Base-by-base conservation (phyloP, 1,284 basidiomycete genomes). In the Thelephora terrestris region DNA sequence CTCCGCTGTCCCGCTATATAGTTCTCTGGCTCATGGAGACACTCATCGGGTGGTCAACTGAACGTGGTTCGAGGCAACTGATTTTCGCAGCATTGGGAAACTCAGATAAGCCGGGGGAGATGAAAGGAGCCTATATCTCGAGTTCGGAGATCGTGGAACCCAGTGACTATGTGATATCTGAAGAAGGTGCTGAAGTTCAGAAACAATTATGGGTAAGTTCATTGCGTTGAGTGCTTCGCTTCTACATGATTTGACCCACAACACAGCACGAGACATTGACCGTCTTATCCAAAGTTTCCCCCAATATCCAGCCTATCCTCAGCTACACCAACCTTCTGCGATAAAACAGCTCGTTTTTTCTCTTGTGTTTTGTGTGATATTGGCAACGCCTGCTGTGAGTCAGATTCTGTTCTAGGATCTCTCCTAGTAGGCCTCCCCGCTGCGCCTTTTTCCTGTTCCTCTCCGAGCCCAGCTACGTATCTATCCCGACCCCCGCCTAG, bases 81-180 rank as follows among this genome's bases (percentile, higher is more conserved):
- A 57, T 75, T 3, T 71, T 61, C 56, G 70, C 65, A 4, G 68
- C 71, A 0, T 50, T 71, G 16, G 64, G 64, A 6, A 50, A 48
- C 12, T 42, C 48, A 20, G 64, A 58, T 2, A 40, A 36, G 24
- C 47, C 49, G 2, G 52, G 63, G n/a, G 52, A 52, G 35, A 50
- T 74, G 52, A 63, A 64, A 14, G 75, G 72, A 1, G 65, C 58
- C 9, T 76, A 62, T 48, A 45, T 73, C 3, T 56, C 52, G 20
- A 37, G 43, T 0, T 52, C 57, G 10, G 23, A 53, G 1, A 55
- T 72, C 3, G 47, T 50, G 6, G 71, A 75, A 48, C 65, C 70
- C 2, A 70, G 73, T 27, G 71, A 76, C 56, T 72, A 65, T 48
- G 66, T 71, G 1, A 50, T 75, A 2, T 66, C 70, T 21, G 55